Evolutionary conservation across 352 stramenopile genomes (phyloP), one percentile per base, ranked within the genome.

Genomic region (Pythium vanterpoolii): DNA sequence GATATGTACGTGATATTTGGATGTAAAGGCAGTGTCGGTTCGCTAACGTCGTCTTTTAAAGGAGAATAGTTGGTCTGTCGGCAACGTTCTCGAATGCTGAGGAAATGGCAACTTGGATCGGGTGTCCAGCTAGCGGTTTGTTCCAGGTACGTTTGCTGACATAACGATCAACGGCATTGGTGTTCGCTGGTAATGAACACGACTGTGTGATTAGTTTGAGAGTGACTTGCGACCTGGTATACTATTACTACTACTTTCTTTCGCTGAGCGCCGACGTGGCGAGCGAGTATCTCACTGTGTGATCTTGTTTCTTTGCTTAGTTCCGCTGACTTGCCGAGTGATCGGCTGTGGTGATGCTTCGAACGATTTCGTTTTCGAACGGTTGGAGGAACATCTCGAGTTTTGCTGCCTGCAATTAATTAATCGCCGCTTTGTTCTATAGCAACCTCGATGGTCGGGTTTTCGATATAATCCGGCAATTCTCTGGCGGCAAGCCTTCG

Each of bases 391-490:
- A 16, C 34, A 42, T 4, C 34, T 1, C 19, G 34, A 42, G 9
- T 16, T 0, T 42, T n/a, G 8, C 18, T 21, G 34, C 21, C 46
- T 14, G 18, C 6, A 23, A 18, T 42, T 3, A 44, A 60, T 8
- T 53, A 34, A 24, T 63, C 8, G 21, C n/a, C 0, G 21, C n/a
- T 19, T 9, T 55, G 3, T 23, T 49, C 27, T 28, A 3, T 34
- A 82, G 60, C 24, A 86, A 83, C 31, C 49, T 79, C 16, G 87
- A 88, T 47, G 56, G 55, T 14, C 76, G 71, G 13, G 65, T 89
- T 4, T 27, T 56, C 21, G 53, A 66, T n/a, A 60, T 87, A 11
- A 70, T 88, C n/a, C 55, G 54, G 23, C 58, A 69, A 23, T 72
- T 72, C 59, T 79, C 73, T 0, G 51, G 67, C 18, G 75, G 74